A percentile compares a stretch with the other conserved stretches of the same genome.
These are phyloP conservation scores for Chlorella sp. DNA, from an alignment of 139 green algal genomes.

Conservation along the genomic window DNA sequence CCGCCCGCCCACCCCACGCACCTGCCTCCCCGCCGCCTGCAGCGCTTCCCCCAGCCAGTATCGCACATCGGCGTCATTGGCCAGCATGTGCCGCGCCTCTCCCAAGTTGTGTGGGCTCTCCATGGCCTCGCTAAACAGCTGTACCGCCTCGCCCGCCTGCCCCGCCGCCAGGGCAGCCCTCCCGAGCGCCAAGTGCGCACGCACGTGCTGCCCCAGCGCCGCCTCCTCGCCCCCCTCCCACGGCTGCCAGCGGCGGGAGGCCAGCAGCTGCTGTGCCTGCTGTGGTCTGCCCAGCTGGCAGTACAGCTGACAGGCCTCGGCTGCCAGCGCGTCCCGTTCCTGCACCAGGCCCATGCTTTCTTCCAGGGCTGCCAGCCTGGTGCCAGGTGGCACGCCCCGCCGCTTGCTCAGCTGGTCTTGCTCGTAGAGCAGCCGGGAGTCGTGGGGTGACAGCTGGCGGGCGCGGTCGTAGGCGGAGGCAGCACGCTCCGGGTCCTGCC, in stretches of 20 bases:
- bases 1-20: background rate
- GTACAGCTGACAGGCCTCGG: constrained; percentile 11
- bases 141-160: background rate
- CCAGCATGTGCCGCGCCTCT: constrained; percentile 21
- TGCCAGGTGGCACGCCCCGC: background rate
- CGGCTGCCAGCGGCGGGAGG: background rate
- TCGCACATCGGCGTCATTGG: constrained; percentile 14
- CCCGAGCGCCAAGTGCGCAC: background rate
- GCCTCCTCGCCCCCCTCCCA: constrained; percentile 26
- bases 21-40: background rate
- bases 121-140: background rate
- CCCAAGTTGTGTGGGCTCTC: constrained; percentile 11
- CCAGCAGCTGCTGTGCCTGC: background rate
- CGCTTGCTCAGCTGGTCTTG: constrained; percentile 25
- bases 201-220: constrained; percentile 25
- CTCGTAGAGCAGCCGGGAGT: constrained; percentile 26
- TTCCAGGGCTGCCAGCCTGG: background rate
- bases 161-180: constrained; percentile 4
- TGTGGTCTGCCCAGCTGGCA: constrained; percentile 2
- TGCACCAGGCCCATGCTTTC: background rate
- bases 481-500: background rate
- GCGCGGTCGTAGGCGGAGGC: constrained; percentile 2
- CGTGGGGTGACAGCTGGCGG: background rate
- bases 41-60: constrained; percentile 14
- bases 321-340: constrained; percentile 5